Evolutionary conservation across 306 rosid genomes (phyloP).

Genomic region (Medicago ruthenica): DNA sequence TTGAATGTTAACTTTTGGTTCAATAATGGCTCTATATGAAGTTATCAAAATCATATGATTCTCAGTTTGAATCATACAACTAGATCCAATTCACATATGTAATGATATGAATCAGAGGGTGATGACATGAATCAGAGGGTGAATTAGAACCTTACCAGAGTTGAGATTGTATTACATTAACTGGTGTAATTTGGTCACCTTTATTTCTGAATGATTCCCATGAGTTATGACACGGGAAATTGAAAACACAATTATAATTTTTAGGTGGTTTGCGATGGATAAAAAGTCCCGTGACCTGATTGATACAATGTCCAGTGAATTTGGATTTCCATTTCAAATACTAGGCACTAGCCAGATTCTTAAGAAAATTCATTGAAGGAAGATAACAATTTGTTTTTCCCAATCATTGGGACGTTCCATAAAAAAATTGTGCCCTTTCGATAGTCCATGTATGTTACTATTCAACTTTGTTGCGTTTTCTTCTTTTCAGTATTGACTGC

Average conservation of each 20-base stretch:
- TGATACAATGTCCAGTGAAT: too few relatives aligned
- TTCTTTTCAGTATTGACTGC: constrained; percentile 16
- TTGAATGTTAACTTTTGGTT: background rate
- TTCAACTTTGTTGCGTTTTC: background rate
- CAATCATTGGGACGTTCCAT: background rate
- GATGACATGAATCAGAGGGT: background rate
- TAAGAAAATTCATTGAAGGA: too few relatives aligned
- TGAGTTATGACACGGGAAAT: too few relatives aligned
- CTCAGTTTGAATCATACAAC: constrained; percentile 2
- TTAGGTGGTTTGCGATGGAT: too few relatives aligned
- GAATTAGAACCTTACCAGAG: background rate
- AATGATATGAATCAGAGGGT: background rate
- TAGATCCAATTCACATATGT: constrained; percentile 1
- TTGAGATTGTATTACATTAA: background rate
- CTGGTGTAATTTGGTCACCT: background rate
- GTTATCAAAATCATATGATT: constrained; percentile 3
- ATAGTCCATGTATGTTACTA: background rate
- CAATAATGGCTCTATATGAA: background rate
- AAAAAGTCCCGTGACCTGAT: too few relatives aligned
- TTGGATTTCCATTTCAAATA: too few relatives aligned
- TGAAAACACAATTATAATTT: too few relatives aligned
- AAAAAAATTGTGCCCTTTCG: background rate
- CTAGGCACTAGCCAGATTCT: too few relatives aligned
- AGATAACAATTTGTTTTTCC: too few relatives aligned
- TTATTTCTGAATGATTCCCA: too few relatives aligned